phyloP scores from a whole-genome alignment of 1,139 yeast species.

The Scheffersomyces quercinus region DNA sequence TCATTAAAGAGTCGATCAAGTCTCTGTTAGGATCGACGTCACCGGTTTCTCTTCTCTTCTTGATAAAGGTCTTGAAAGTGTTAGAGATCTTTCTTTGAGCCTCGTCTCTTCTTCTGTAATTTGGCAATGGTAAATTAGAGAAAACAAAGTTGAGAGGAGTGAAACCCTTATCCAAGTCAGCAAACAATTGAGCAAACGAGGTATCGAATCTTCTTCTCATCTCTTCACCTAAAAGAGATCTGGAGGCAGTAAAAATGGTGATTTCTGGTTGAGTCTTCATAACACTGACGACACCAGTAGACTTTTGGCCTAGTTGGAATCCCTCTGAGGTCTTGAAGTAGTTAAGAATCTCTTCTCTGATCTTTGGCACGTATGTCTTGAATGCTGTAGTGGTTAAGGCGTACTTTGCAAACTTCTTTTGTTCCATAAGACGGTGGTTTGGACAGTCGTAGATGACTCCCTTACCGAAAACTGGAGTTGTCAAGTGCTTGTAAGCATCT shows the following conservation, averaged over 20 bases:
- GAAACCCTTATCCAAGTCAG: slow-evolving; percentile 95
- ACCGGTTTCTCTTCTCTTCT: slow-evolving; percentile 67
- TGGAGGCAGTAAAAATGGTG: slow-evolving; percentile 94
- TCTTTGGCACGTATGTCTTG: slow-evolving; percentile 82
- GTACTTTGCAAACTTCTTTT: slow-evolving; percentile 91
- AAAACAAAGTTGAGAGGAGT: slow-evolving; percentile 95
- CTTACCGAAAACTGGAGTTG: slow-evolving; percentile 96
- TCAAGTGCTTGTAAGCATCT: slow-evolving; percentile 90
- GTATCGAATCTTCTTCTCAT: slow-evolving; percentile 82
- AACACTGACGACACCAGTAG: slow-evolving; percentile 63
- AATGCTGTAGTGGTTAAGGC: slow-evolving; percentile 88
- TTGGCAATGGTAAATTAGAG: slow-evolving; percentile 89
- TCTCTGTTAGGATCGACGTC: slow-evolving; percentile 81
- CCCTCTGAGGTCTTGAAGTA: slow-evolving; percentile 56
- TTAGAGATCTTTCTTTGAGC: slow-evolving; percentile 82
- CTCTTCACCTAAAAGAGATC: slow-evolving; percentile 88
- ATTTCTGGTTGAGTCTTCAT: slow-evolving; percentile 90
- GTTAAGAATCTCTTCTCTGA: slow-evolving; percentile 70
- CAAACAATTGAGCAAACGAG: slow-evolving; percentile 79
- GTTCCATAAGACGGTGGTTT: slow-evolving; percentile 92
- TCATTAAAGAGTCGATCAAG: slow-evolving; percentile 85
- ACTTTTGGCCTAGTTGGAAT: slow-evolving; percentile 39
- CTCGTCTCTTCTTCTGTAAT: slow-evolving; percentile 77
- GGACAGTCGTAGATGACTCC: slow-evolving; percentile 98
- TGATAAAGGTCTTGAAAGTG: slow-evolving; percentile 79